phyloP scores from a whole-genome alignment of 2,329 filamentous ascomycete genomes.

The Sporothrix pseudoabietina region DNA sequence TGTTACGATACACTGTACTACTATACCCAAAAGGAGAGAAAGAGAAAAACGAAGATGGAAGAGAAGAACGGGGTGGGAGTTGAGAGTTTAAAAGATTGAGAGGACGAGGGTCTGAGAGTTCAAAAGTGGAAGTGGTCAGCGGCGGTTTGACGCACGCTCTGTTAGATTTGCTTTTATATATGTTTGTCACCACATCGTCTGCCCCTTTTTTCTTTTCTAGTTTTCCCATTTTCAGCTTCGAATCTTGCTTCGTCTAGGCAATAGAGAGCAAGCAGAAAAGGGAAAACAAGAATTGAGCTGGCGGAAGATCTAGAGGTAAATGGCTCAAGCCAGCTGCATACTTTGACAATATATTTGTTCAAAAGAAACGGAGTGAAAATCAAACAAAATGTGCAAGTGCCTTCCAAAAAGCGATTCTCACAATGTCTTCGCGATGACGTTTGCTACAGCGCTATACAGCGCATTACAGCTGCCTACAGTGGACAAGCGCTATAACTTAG shows the following conservation, averaged over 20 bases:
- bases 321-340: background rate
- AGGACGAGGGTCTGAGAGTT: background rate
- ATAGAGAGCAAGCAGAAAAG: background rate
- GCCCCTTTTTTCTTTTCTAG: background rate
- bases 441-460: background rate
- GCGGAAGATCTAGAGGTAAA: background rate
- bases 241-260: background rate
- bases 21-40: background rate
- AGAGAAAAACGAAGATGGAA: background rate
- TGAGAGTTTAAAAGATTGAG: background rate
- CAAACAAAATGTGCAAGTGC: background rate
- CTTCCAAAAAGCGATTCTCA: background rate
- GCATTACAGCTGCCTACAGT: background rate
- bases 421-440: background rate
- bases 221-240: background rate
- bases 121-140: background rate
- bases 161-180: background rate
- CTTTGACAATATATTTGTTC: background rate
- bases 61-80: background rate
- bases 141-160: background rate
- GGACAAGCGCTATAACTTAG: background rate
- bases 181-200: background rate
- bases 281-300: background rate
- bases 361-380: background rate
- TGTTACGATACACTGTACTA: background rate